Conservation (phyloP, 148 eudicot species). For the Polygonum aviculare region DNA sequence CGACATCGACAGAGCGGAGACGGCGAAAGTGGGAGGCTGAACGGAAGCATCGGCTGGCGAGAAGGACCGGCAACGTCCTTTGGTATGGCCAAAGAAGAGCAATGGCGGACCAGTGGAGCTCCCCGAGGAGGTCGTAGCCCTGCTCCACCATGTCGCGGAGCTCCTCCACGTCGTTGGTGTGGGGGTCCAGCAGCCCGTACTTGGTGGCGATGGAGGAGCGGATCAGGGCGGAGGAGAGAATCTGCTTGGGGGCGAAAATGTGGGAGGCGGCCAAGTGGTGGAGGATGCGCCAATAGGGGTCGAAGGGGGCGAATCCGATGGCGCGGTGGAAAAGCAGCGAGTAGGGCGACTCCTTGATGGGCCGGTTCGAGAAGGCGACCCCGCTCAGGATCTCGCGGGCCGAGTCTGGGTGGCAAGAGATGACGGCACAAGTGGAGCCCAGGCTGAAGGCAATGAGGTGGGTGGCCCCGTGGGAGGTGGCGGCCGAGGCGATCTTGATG, state of each 20-base stretch:
- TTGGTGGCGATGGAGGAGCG: constrained; percentile 30
- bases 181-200: constrained; percentile 6
- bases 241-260: constrained; percentile 69
- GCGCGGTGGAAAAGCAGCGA: constrained; percentile 66
- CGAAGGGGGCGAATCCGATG: constrained; percentile 82
- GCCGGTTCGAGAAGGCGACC: constrained; percentile 59
- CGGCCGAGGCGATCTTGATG: constrained; percentile 40
- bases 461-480: constrained; percentile 20
- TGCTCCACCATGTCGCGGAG: constrained; percentile 52
- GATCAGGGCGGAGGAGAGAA: constrained; percentile 36
- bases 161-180: constrained; percentile 23
- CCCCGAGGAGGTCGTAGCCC: constrained; percentile 70
- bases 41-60: no score
- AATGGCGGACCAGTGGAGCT: constrained; percentile 42
- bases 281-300: constrained; percentile 67
- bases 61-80: no score
- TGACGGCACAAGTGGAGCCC: constrained; percentile 57
- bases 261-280: constrained; percentile 56
- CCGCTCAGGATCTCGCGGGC: constrained; percentile 64
- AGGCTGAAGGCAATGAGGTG: constrained; percentile 69
- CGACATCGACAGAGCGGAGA: no score
- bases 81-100: no score
- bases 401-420: constrained; percentile 52
- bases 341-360: constrained; percentile 70
- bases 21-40: no score